phyloP scores from a whole-genome alignment of 805 yeast species.

The Wickerhamiella brachini region DNA sequence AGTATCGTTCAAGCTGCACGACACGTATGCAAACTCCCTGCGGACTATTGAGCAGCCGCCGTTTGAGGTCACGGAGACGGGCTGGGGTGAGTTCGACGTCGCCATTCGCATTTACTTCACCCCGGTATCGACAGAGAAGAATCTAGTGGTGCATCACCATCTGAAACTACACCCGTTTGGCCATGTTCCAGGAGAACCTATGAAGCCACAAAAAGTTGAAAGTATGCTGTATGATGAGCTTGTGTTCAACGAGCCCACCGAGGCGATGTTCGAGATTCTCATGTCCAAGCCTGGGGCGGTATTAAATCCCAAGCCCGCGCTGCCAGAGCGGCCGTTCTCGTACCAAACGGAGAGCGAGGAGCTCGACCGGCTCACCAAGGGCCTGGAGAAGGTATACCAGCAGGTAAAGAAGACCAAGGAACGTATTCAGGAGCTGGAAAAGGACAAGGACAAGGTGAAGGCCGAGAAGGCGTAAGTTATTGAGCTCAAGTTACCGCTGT shows the following conservation, averaged over 20 bases:
- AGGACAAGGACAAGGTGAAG: conserved; percentile 19
- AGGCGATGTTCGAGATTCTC: conserved; percentile 63
- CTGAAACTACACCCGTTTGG: conserved; percentile 81
- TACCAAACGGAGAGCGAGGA: conserved; percentile 51
- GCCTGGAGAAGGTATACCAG: conserved; percentile 30
- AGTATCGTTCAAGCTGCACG: conserved; percentile 90
- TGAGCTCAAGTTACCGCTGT: too few species aligned
- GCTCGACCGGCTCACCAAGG: conserved; percentile 39
- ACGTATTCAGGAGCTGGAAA: conserved; percentile 24
- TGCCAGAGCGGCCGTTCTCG: conserved; percentile 25
- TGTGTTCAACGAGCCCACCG: conserved; percentile 93
- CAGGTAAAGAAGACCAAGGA: conserved; percentile 32
- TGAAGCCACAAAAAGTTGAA: conserved; percentile 33
- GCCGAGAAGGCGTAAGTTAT: not conserved
- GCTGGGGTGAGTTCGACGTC: conserved; percentile 99
- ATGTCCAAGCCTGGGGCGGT: conserved; percentile 34
- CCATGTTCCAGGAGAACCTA: conserved; percentile 11
- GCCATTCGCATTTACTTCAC: conserved; percentile 75
- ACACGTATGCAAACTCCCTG: conserved; percentile 79
- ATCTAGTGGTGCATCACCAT: conserved; percentile 74
- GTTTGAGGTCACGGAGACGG: conserved; percentile 89
- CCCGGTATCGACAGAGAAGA: conserved; percentile 79
- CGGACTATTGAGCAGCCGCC: conserved; percentile 83
- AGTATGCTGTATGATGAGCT: conserved; percentile 72
- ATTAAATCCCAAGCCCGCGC: conserved; percentile 25